Percentiles rank a stretch among this genome's conserved stretches.
Evolutionary conservation across 1,139 yeast species (phyloP).

Genomic region (Yamadazyma atmosphaerica): DNA sequence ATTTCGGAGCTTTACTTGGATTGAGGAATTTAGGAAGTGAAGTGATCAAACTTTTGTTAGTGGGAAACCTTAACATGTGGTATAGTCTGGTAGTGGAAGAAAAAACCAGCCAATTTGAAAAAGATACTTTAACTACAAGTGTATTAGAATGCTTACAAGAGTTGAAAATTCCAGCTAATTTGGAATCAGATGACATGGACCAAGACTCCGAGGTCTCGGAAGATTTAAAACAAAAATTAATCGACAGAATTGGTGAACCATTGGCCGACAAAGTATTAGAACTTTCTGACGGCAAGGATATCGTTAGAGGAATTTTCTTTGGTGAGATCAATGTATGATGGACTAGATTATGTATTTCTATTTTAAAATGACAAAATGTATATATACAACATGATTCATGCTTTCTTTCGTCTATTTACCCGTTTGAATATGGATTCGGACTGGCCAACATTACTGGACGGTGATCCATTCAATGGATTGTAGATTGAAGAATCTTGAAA

Average conservation of each 20-base stretch:
- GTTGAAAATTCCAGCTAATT: conserved; percentile 34
- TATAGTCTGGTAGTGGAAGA: conserved; percentile 51
- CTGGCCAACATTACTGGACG: conserved; percentile 6
- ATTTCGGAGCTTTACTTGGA: conserved; percentile 89
- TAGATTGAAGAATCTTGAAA: conserved; percentile 34
- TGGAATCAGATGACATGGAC: conserved; percentile 30
- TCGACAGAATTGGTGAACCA: conserved; percentile 60
- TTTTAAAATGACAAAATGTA: conserved; percentile 1
- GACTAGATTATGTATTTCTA: conserved; percentile 3
- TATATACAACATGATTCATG: conserved; percentile 1
- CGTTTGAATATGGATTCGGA: conserved; percentile 1
- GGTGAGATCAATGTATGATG: conserved; percentile 51
- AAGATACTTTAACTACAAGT: conserved; percentile 44
- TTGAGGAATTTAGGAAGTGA: conserved; percentile 83
- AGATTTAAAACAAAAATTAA: conserved; percentile 47
- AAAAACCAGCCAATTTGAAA: conserved; percentile 43
- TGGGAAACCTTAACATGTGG: conserved; percentile 89
- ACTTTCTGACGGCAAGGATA: conserved; percentile 54
- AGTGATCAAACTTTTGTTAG: conserved; percentile 77
- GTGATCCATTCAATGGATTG: conserved; percentile 26
- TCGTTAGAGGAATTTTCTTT: conserved; percentile 73
- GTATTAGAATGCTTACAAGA: conserved; percentile 56
- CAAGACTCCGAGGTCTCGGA: conserved; percentile 38
- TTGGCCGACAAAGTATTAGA: conserved; percentile 52
- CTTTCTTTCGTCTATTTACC: conserved; percentile 5